These are phyloP conservation scores for Colletotrichum sp. DNA, from an alignment of 2,329 filamentous ascomycete species.

Conservation along the genomic window DNA sequence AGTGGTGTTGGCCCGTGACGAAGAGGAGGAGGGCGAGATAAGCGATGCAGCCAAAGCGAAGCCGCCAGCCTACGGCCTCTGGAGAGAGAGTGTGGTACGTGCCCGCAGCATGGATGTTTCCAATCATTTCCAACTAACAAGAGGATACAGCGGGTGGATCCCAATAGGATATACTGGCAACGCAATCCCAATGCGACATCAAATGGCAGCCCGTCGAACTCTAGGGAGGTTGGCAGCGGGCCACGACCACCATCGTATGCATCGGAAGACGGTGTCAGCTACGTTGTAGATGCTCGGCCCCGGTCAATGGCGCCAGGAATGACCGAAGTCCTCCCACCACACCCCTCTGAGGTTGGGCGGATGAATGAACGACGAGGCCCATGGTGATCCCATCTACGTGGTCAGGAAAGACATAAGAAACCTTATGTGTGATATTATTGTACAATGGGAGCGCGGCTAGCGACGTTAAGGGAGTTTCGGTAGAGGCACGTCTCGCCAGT, in stretches of 20 bases:
- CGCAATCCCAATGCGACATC: conserved; percentile 54
- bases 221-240: conserved; percentile 27
- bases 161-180: conserved; percentile 82
- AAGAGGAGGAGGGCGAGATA: conserved; percentile 60
- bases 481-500: neutral
- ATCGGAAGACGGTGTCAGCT: conserved; percentile 76
- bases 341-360: conserved; percentile 51
- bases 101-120: neutral
- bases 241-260: conserved; percentile 75
- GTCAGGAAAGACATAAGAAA: neutral
- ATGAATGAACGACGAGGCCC: neutral
- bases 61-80: conserved; percentile 86
- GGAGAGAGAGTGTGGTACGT: conserved; percentile 81
- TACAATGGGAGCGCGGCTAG: neutral
- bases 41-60: conserved; percentile 62
- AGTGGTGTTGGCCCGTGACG: conserved; percentile 76
- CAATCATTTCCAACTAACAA: neutral
- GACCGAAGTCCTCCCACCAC: conserved; percentile 38
- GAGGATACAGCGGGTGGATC: conserved; percentile 70
- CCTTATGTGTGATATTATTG: neutral
- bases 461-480: neutral
- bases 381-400: neutral
- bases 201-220: neutral
- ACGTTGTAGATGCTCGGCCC: conserved; percentile 71
- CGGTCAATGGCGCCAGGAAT: conserved; percentile 55